Evolutionary conservation across 192 early-diverging fungal genomes (phyloP), one percentile per base, ranked within the genome.

Genomic region (Linnemannia elongata): DNA sequence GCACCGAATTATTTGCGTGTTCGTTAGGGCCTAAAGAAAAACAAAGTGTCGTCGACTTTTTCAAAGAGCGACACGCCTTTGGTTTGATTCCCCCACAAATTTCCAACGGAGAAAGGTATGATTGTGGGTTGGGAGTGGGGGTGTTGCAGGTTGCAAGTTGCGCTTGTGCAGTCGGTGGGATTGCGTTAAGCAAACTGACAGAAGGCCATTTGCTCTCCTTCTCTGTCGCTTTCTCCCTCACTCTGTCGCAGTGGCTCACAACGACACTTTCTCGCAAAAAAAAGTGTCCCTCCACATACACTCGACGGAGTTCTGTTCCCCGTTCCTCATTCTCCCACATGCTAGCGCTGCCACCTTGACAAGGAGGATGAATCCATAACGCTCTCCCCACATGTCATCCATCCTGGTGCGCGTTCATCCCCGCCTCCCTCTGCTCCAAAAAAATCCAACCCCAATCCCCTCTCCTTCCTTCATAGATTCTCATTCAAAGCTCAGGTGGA

Each of bases 331-430:
- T 27, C 30, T 66, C 60, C 60, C 60, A 66, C 60, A 66, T 66
- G 60, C 60, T 66, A 66, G 60, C 30, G 60, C 30, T 66, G 60
- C 60, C 60, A 66, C 60, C 60, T 66, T 33, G 27, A 66, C 9
- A 8, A 66, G 30, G 12, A 12, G 60, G 24, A 15, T 27, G 27
- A 33, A 66, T 24, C 30, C 30, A 66, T 30, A 66, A 13, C 60
- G 8, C 27, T 66, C 30, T 33, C 60, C 30, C 60, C 60, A 66
- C 60, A 66, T 66, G 60, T 66, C 60, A 66, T 66, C 60, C 44
- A 45, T 45, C 44, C 60, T 35, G 30, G n/a, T 60, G 55, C n/a
- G 27, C 52, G 52, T 8, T 24, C 55, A 7, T 60, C 55, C 9
- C n/a, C 55, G 8, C 2, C 55, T 27, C 57, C n/a, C 57, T 66